Conservation (phyloP, 371 early-diverging fungal species). For the Sporodiniella umbellata region DNA sequence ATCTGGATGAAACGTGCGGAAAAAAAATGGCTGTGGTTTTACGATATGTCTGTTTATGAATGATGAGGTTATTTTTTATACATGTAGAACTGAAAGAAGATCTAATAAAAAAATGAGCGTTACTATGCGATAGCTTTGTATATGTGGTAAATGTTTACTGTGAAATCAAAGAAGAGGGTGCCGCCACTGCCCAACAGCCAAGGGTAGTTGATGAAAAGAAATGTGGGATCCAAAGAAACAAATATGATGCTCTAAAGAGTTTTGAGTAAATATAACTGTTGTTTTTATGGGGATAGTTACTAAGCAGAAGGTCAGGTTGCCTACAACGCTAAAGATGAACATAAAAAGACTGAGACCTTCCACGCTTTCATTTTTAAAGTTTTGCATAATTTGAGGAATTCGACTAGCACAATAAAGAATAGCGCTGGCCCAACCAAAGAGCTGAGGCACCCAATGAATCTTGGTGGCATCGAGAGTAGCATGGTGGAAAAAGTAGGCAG, state of each 20-base stretch:
- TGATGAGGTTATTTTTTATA: slow-evolving; percentile 25
- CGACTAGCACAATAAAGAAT: slow-evolving; percentile 59
- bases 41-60: too few species aligned
- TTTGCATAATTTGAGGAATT: slow-evolving; percentile 82
- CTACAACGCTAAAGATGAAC: slow-evolving; percentile 81
- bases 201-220: slow-evolving; percentile 62
- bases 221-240: slow-evolving; percentile 58
- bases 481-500: slow-evolving; percentile 20
- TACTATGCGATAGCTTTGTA: too few species aligned
- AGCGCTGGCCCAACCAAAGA: slow-evolving; percentile 55
- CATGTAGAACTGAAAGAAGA: slow-evolving; percentile 51
- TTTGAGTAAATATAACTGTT: not conserved
- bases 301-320: slow-evolving; percentile 70
- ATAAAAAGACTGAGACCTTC: slow-evolving; percentile 76
- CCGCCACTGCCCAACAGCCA: slow-evolving; percentile 70
- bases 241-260: slow-evolving; percentile 55
- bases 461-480: slow-evolving; percentile 27
- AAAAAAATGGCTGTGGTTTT: too few species aligned
- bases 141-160: slow-evolving; percentile 41
- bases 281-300: too few species aligned
- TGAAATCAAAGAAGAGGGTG: slow-evolving; percentile 65
- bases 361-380: slow-evolving; percentile 65
- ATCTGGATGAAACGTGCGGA: too few species aligned
- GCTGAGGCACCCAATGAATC: slow-evolving; percentile 39
- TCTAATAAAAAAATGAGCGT: slow-evolving; percentile 21